Percentiles rank a stretch among this genome's conserved stretches.
These are phyloP conservation scores for Clarireedia paspali DNA, from an alignment of 2,329 filamentous ascomycete genomes.

Conservation along the genomic window DNA sequence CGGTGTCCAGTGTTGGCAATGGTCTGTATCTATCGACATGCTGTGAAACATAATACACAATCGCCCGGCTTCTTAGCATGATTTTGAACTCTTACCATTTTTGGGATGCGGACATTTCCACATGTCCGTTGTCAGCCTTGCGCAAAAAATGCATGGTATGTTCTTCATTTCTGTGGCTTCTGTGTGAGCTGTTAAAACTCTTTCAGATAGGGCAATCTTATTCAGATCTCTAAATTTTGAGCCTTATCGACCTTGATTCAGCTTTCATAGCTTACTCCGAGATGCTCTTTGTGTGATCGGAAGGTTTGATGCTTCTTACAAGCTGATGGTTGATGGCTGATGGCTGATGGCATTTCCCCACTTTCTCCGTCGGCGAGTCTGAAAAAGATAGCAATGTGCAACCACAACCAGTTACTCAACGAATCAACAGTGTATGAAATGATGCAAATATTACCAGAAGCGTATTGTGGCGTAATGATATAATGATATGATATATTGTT, in stretches of 20 bases:
- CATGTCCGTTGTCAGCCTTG: neutral
- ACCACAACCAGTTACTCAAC: neutral
- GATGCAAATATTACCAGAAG: neutral
- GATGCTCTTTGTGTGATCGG: too few species aligned
- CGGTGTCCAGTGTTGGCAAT: neutral
- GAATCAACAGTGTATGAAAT: neutral
- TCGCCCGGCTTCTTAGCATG: conserved; percentile 2
- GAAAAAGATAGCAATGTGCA: neutral
- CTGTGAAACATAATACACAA: neutral
- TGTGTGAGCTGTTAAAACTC: too few species aligned
- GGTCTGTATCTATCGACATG: neutral
- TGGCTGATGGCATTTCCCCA: neutral
- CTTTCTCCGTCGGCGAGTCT: conserved; percentile 1
- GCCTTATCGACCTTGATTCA: too few species aligned
- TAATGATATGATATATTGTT: neutral
- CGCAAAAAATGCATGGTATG: too few species aligned
- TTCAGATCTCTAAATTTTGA: too few species aligned
- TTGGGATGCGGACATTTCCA: neutral
- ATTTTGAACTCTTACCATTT: neutral
- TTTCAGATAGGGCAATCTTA: neutral
- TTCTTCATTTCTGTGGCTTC: too few species aligned
- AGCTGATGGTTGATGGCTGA: too few species aligned
- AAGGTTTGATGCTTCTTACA: too few species aligned
- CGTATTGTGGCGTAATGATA: neutral
- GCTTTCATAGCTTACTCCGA: too few species aligned